phyloP scores from a whole-genome alignment of 1,139 yeast genomes.

The Kodamaea sp. region DNA sequence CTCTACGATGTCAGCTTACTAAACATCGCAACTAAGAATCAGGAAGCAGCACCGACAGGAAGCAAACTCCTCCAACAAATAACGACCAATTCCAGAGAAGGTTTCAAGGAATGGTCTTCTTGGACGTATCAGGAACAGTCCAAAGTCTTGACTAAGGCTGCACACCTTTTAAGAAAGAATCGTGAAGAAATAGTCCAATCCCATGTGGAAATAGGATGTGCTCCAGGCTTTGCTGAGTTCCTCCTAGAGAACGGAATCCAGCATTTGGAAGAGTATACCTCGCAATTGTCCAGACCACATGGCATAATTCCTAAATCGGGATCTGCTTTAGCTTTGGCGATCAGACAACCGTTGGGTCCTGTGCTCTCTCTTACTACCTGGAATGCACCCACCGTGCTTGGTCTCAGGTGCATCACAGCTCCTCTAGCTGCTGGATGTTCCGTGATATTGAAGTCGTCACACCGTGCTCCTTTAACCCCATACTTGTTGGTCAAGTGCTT shows the following conservation, averaged over 20 bases:
- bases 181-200: conserved; percentile 21
- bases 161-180: conserved; percentile 15
- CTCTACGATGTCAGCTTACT: not conserved
- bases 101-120: conserved; percentile 31
- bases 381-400: conserved; percentile 50
- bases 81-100: conserved; percentile 23
- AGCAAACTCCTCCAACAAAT: conserved; percentile 13
- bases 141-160: conserved; percentile 11
- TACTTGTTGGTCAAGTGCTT: conserved; percentile 34
- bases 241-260: conserved; percentile 29
- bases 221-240: conserved; percentile 38
- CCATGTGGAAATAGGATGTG: conserved; percentile 38
- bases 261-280: conserved; percentile 27
- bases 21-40: too few species aligned
- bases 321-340: not conserved
- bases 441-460: conserved; percentile 34
- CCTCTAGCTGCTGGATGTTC: conserved; percentile 55
- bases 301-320: conserved; percentile 22
- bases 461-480: conserved; percentile 33
- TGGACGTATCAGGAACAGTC: conserved; percentile 18
- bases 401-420: conserved; percentile 38
- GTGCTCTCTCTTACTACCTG: conserved; percentile 48
- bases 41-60: too few species aligned
- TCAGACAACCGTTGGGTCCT: conserved; percentile 44
- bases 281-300: conserved; percentile 18